Percentiles rank a stretch among this genome's conserved stretches.
phyloP scores from a whole-genome alignment of 345 rosid species.

The Moringa oleifera region DNA sequence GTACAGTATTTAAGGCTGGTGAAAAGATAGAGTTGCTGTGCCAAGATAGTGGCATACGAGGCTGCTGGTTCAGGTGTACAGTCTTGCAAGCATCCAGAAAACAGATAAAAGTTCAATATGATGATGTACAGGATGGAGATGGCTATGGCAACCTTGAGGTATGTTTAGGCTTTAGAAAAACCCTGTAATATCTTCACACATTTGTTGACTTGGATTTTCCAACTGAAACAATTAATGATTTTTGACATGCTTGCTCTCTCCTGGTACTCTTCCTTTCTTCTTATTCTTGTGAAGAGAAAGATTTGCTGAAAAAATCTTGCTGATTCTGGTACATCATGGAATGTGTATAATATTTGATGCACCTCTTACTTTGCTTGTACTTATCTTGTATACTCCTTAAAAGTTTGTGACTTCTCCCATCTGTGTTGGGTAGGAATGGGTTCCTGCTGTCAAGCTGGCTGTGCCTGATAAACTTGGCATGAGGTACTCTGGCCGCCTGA shows the following conservation, averaged over 20 bases:
- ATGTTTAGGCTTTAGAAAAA: conserved; percentile 13
- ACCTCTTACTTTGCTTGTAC: neutral
- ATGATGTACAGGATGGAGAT: conserved; percentile 83
- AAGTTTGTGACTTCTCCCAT: conserved; percentile 1
- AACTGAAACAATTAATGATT: no score
- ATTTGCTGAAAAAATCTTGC: neutral
- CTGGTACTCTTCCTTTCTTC: no score
- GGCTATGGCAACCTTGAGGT: conserved; percentile 89
- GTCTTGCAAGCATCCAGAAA: conserved; percentile 58
- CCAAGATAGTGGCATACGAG: conserved; percentile 97
- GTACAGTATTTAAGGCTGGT: conserved; percentile 39
- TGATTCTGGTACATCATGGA: no score
- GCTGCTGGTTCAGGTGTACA: conserved; percentile 96
- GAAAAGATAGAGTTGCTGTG: conserved; percentile 76
- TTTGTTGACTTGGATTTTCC: no score
- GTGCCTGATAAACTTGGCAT: conserved; percentile 78
- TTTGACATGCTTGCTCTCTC: no score
- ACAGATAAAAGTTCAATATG: conserved; percentile 75
- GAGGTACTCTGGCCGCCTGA: conserved; percentile 64
- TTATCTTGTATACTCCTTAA: neutral
- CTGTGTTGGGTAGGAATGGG: conserved; percentile 65
- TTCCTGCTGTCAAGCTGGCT: conserved; percentile 66
- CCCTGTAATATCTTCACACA: conserved; percentile 5
- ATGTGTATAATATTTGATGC: neutral
- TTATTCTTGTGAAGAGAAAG: neutral